Base-by-base conservation (phyloP, 805 yeast genomes). In the Metschnikowia amazonensis region DNA sequence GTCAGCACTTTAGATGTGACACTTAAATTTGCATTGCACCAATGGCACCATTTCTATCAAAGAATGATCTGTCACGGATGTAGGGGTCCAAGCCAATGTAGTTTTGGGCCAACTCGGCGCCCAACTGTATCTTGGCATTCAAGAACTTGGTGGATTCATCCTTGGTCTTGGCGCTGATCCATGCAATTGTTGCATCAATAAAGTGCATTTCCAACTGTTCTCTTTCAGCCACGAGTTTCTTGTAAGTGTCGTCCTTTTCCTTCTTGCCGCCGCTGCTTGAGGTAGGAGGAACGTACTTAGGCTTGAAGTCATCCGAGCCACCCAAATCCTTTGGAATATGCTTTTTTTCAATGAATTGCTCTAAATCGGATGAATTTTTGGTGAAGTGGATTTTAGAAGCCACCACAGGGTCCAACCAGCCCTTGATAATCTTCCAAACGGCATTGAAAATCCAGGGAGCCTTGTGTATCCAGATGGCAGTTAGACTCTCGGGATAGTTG, bases 391-490 rank as follows among this genome's bases (percentile, higher is more conserved):
- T 86, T 67, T 92, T 92, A 24, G 92, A 76, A 0, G 97, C 96
- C 43, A 92, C 97, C 14, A 87, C 97, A 2, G 98, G 98, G 63
- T 94, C 98, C 49, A 92, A 74, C 98, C 97, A 92, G 57, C 84
- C 84, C 65, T 87, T 89, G 58, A 94, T 82, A 56, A 92, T 80
- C 55, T 84, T 85, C 98, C 99, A 94, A 49, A 92, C 87, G 24
- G 97, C 92, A 45, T 86, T 81, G 72, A 94, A 94, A 43, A 94
- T 80, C 97, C 97, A 89, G 20, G 99, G 99, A 0, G 99, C 97
- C 58, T 86, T 86, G 70, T 89, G 96, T 51, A 94, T 83, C 59
- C 89, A 77, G 44, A 94, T 69, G 44, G 79, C 79, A 18, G 96
- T 96, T 44, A 94, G 76, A 36, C 87, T 84, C 68, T 94, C 99